Percentiles rank a stretch among this genome's conserved stretches.
Conservation (phyloP, 176 grass and related monocot genomes). For the Puccinellia tenuiflora region DNA sequence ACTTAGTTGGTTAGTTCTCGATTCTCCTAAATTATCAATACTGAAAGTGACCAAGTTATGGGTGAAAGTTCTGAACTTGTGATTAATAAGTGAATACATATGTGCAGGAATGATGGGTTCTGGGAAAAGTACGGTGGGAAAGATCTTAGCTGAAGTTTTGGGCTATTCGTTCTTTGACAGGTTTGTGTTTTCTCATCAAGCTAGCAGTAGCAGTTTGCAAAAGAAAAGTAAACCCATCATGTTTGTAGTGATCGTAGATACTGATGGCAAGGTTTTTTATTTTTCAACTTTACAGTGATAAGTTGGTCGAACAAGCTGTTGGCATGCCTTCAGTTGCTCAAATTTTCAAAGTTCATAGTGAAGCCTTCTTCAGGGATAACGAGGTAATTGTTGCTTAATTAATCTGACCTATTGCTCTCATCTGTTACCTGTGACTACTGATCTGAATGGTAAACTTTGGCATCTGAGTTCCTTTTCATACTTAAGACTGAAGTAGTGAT, state of each 20-base stretch:
- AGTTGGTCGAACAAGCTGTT: constrained; percentile 92
- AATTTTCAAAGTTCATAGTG: constrained; percentile 93
- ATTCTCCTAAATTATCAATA: neutral
- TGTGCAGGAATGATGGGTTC: constrained; percentile 97
- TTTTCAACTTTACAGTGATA: constrained; percentile 62
- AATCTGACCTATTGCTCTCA: neutral
- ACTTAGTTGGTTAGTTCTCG: constrained; percentile 80
- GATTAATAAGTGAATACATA: constrained; percentile 3
- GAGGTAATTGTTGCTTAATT: constrained; percentile 49
- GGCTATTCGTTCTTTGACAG: constrained; percentile 96
- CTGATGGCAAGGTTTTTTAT: constrained; percentile 4
- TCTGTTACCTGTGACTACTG: neutral
- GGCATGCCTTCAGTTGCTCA: constrained; percentile 90
- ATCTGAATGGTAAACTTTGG: neutral
- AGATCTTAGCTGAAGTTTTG: constrained; percentile 89
- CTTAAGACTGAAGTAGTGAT: neutral
- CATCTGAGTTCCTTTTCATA: neutral
- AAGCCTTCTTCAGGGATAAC: constrained; percentile 93
- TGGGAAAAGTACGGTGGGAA: constrained; percentile 93
- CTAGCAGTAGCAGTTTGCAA: constrained; percentile 7
- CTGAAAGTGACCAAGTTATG: neutral
- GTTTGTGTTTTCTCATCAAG: constrained; percentile 40
- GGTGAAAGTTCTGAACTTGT: constrained; percentile 6
- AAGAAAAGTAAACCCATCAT: too few relatives aligned
- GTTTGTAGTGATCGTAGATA: neutral